Evolutionary conservation across 139 green algal species (phyloP), one percentile per base, ranked within the genome.

Genomic region (Micractinium sp.): DNA sequence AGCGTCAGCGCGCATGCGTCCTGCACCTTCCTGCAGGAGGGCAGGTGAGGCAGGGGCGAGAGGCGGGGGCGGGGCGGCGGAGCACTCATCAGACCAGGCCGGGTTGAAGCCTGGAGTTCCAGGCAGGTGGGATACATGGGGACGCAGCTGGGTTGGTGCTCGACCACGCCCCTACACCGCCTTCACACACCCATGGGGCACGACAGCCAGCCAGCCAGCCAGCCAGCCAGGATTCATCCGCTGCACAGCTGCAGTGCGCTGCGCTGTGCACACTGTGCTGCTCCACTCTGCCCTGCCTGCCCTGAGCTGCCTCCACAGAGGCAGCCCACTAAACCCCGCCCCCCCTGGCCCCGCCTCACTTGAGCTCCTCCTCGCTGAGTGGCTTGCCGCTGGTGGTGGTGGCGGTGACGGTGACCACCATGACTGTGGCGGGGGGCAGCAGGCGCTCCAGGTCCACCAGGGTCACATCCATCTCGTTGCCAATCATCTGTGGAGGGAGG

Each of bases 351-450:
- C n/a, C 27, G 14, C n/a, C 88, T 31, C 61, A 82, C 31, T 69
- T 61, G 47, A 99, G 93, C 31, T 92, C 87, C 36, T 93, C 94
- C 25, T 93, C 87, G 14, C 73, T 90, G 75, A 99, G 92, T 3
- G 93, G 92, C 90, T 95, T 93, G 36, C 98, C 96, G 31, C 85
- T 92, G 13, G 98, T 99, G 85, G 98, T 99, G 33, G 97, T 97
- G n/a, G 96, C 97, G 3, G 97, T 99, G 53, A 99, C 97, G 19
- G 95, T 96, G 23, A 99, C 95, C 60, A 99, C 98, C 98, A 99
- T 99, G 92, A 98, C 95, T n/a, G 97, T 97, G 19, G 97, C 95
- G 61, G 94, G 95, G 0, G 96, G 96, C 75, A 98, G 89, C 39
- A 98, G 82, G 22, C 87, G 91, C 12, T 98, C 96, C 66, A 98